Conservation (phyloP, 1,139 yeast species). For the Suhomyces bribrorum region DNA sequence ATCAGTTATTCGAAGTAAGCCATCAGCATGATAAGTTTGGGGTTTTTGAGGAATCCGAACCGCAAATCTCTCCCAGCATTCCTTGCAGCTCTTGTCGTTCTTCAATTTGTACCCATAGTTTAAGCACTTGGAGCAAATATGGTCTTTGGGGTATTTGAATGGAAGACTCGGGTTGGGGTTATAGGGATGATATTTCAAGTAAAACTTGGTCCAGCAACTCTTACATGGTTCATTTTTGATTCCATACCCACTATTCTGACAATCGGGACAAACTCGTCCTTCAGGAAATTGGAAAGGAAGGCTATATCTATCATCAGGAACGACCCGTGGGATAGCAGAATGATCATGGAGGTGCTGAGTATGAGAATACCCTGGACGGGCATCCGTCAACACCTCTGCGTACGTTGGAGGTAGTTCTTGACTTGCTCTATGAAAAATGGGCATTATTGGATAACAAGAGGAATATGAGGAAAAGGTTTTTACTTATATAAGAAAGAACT, state of each 20-base stretch:
- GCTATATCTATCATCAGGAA: neutral
- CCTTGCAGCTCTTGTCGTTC: conserved; percentile 65
- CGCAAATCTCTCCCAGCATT: conserved; percentile 69
- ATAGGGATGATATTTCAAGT: conserved; percentile 30
- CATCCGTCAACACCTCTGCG: too few species aligned
- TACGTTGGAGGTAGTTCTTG: too few species aligned
- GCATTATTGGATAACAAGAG: too few species aligned
- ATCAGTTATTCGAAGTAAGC: neutral
- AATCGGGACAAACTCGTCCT: conserved; percentile 37
- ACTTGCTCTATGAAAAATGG: too few species aligned
- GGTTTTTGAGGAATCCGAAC: conserved; percentile 30
- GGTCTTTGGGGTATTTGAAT: conserved; percentile 58
- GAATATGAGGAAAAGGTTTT: too few species aligned
- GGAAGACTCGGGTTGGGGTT: conserved; percentile 41
- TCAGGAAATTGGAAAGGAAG: conserved; percentile 58
- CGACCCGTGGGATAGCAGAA: neutral
- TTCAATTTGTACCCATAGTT: conserved; percentile 71
- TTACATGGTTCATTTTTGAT: conserved; percentile 29
- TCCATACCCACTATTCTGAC: conserved; percentile 44
- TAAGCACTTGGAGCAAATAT: conserved; percentile 65
- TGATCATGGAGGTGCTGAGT: neutral
- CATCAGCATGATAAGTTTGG: conserved; percentile 1
- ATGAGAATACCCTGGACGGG: neutral
- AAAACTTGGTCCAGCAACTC: conserved; percentile 38
- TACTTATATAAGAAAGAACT: too few species aligned